Base-by-base conservation (phyloP, 257 asterid species). In the Fraxinus anomala region DNA sequence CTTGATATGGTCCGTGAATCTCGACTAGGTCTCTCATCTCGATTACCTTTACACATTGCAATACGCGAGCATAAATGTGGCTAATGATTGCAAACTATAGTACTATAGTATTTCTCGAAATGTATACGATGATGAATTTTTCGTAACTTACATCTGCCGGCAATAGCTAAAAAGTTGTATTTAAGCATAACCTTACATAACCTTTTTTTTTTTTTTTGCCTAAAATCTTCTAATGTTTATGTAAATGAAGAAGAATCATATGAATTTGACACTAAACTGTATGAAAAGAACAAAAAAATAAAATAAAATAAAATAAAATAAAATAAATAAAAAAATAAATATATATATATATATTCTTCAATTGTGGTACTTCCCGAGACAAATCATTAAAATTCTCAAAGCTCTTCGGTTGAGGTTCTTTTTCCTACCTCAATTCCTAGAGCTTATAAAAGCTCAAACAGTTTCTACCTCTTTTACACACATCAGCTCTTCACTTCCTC, bases 321-420 rank as follows among this genome's bases (percentile, higher is more conserved):
- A n/a, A n/a, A n/a, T n/a, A n/a, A n/a, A n/a, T n/a, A n/a, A n/a
- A n/a, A n/a, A n/a, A n/a, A n/a, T 39, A 7, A 13, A 39, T 7
- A 39, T 9, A 19, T 33, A 67, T 16, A 56, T n/a, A 19, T 40
- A 73, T 44, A 73, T 74, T 74, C 82, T 74, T 68, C 66, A 68
- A 59, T 72, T 90, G 94, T 88, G 96, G 96, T 84, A 85, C 89
- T 85, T 73, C 73, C 3, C 34, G 34, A 31, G 34, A 31, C 34
- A 31, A 31, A 31, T 31, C 34, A 31, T 31, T 31, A 31, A 30
- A 30, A 31, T 31, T 31, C 76, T 19, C 68, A 36, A 44, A 68
- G 3, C 61, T 80, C 77, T 69, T 16, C 1, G 12, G 66, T 31
- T 3, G 34, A 3, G 34, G 34, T 31, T 31, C 34, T 31, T 31